Evolutionary conservation across 176 grass and related monocot species (phyloP).

Genomic region (barley (Hordeum vulgare)): DNA sequence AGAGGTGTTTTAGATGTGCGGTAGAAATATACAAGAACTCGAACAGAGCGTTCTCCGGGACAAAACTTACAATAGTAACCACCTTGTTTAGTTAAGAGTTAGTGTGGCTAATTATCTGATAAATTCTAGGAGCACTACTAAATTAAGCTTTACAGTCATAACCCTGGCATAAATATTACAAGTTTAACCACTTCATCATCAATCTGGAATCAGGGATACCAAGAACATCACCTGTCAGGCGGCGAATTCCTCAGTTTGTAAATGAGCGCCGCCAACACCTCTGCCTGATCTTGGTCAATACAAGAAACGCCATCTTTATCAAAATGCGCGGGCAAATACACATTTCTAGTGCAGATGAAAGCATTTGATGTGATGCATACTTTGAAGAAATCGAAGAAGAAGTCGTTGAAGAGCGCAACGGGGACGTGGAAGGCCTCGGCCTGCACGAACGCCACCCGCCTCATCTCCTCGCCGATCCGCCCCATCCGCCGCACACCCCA

Average conservation of each 20-base stretch:
- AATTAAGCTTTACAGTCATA: background rate
- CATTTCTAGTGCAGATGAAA: background rate
- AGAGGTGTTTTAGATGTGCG: background rate
- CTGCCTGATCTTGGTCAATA: slow-evolving; percentile 71
- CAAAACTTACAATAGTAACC: background rate
- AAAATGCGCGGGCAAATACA: background rate
- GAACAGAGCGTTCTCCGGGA: background rate
- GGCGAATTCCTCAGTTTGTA: slow-evolving; percentile 74
- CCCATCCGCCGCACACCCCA: slow-evolving; percentile 75
- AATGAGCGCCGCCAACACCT: slow-evolving; percentile 81
- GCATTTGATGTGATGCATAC: slow-evolving; percentile 27
- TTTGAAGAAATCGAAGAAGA: slow-evolving; percentile 88
- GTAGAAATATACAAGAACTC: background rate
- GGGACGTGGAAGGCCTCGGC: slow-evolving; percentile 90
- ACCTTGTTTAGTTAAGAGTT: background rate
- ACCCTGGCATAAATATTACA: background rate
- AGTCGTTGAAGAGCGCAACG: slow-evolving; percentile 53
- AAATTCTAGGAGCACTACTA: background rate
- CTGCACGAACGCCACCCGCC: slow-evolving; percentile 72
- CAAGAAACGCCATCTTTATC: background rate
- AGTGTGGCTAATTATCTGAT: background rate
- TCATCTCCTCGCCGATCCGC: slow-evolving; percentile 70
- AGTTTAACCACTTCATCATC: background rate
- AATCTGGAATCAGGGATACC: background rate
- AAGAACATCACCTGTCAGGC: slow-evolving; percentile 57